Conservation (phyloP, 345 rosid genomes). For the Abelmoschus esculentus region DNA sequence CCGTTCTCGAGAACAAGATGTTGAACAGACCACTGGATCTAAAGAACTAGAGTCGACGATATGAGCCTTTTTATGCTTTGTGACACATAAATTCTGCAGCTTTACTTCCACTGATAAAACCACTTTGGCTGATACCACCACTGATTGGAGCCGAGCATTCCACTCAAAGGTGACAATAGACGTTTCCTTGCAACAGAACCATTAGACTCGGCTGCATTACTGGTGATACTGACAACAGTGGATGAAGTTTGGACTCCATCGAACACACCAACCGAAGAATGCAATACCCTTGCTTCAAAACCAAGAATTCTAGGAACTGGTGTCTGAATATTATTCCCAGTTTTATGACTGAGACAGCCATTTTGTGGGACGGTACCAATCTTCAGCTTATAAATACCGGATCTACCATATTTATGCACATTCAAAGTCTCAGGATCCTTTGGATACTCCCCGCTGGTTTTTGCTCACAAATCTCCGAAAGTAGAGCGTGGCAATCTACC, state of each 20-base stretch:
- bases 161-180: slow-evolving; percentile 43
- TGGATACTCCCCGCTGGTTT: slow-evolving; percentile 21
- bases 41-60: slow-evolving; percentile 21
- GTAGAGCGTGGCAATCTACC: slow-evolving; percentile 28
- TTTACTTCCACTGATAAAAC: slow-evolving; percentile 14
- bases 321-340: slow-evolving; percentile 22
- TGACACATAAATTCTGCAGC: slow-evolving; percentile 14
- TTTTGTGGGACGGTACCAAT: slow-evolving; percentile 21
- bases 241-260: slow-evolving; percentile 21
- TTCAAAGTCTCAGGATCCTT: slow-evolving; percentile 23
- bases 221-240: slow-evolving; percentile 21
- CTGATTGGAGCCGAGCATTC: slow-evolving; percentile 35
- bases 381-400: slow-evolving; percentile 24
- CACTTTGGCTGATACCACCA: slow-evolving; percentile 21
- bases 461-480: slow-evolving; percentile 32
- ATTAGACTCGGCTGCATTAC: slow-evolving; percentile 27
- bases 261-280: slow-evolving; percentile 20
- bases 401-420: slow-evolving; percentile 20
- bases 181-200: slow-evolving; percentile 47
- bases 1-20: slow-evolving; percentile 20
- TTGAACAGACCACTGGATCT: slow-evolving; percentile 14
- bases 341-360: slow-evolving; percentile 24
- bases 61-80: slow-evolving; percentile 53
- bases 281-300: slow-evolving; percentile 34
- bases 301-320: slow-evolving; percentile 52